phyloP scores from a whole-genome alignment of 2,329 filamentous ascomycete genomes.

The Periconia digitata region DNA sequence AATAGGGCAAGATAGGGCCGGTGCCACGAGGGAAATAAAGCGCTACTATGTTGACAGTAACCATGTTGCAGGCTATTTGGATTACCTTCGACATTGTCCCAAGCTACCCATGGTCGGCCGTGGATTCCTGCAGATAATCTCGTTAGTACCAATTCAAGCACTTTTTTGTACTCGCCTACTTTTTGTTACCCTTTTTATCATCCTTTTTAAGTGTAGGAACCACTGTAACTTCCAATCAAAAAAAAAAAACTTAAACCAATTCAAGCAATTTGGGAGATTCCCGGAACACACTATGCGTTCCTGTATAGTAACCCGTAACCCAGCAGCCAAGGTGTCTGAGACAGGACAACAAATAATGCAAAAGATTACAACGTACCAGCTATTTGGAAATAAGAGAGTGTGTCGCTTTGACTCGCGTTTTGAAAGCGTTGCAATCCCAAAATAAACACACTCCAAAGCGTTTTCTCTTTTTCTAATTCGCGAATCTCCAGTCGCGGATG shows the following conservation, averaged over 20 bases:
- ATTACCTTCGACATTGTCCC: conserved; percentile 54
- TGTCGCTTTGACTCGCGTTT: conserved; percentile 61
- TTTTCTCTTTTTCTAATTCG: conserved; percentile 60
- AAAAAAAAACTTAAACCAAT: too few relatives aligned
- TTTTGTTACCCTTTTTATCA: too few relatives aligned
- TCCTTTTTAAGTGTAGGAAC: too few relatives aligned
- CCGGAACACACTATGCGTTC: too few relatives aligned
- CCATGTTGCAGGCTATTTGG: conserved; percentile 59
- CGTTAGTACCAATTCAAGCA: neutral
- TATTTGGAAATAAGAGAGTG: conserved; percentile 75
- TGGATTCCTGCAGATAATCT: conserved; percentile 65
- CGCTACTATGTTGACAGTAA: conserved; percentile 76
- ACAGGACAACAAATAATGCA: neutral
- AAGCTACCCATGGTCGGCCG: conserved; percentile 65
- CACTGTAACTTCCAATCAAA: too few relatives aligned
- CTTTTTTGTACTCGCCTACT: too few relatives aligned
- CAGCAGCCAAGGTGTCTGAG: neutral
- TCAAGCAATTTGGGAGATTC: too few relatives aligned
- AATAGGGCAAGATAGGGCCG: conserved; percentile 70
- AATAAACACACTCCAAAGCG: conserved; percentile 74
- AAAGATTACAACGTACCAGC: conserved; percentile 57
- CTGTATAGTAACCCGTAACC: neutral
- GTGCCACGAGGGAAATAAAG: conserved; percentile 81
- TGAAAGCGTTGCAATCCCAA: conserved; percentile 73
- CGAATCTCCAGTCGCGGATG: conserved; percentile 66